A percentile compares a stretch with the other conserved stretches of the same genome.
phyloP scores from a whole-genome alignment of 2,329 filamentous ascomycete species.

The Karstenula rhodostoma region DNA sequence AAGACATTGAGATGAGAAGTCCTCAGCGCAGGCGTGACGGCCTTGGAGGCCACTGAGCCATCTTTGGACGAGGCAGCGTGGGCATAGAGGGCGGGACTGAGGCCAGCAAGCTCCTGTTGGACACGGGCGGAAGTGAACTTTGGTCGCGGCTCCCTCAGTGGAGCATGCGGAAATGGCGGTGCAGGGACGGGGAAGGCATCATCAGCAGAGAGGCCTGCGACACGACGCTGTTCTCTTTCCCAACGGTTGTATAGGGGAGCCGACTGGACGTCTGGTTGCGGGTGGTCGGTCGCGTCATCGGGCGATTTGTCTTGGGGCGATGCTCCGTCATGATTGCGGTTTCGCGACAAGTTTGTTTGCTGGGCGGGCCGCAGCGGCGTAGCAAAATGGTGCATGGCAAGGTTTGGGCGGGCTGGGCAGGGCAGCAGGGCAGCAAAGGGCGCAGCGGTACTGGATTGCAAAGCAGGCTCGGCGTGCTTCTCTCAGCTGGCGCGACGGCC shows the following conservation, averaged over 20 bases:
- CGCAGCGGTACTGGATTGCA: conserved; percentile 12
- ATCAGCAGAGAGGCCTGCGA: conserved; percentile 53
- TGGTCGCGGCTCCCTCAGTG: conserved; percentile 30
- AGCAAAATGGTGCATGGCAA: conserved; percentile 49
- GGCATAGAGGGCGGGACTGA: conserved; percentile 54
- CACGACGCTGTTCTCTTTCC: conserved; percentile 43
- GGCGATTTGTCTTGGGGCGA: conserved; percentile 21
- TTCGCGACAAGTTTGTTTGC: conserved; percentile 39
- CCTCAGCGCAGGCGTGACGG: conserved; percentile 45
- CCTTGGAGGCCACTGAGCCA: conserved; percentile 19
- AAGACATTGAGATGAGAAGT: conserved; percentile 71
- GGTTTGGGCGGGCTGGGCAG: conserved; percentile 9
- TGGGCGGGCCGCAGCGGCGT: conserved; percentile 38
- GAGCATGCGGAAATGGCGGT: conserved; percentile 56
- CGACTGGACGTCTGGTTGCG: conserved; percentile 26
- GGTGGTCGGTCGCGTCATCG: conserved; percentile 11
- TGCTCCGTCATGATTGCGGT: conserved; percentile 30
- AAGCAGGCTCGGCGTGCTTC: not conserved
- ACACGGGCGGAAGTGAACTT: conserved; percentile 33
- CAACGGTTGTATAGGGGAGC: conserved; percentile 27
- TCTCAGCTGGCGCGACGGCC: not conserved
- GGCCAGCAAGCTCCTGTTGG: conserved; percentile 51
- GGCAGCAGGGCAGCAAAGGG: conserved; percentile 1
- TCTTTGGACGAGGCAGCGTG: conserved; percentile 27
- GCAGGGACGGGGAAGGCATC: conserved; percentile 49